phyloP scores from a whole-genome alignment of 2,329 filamentous ascomycete genomes.

The Dothidotthia symphoricarpi region DNA sequence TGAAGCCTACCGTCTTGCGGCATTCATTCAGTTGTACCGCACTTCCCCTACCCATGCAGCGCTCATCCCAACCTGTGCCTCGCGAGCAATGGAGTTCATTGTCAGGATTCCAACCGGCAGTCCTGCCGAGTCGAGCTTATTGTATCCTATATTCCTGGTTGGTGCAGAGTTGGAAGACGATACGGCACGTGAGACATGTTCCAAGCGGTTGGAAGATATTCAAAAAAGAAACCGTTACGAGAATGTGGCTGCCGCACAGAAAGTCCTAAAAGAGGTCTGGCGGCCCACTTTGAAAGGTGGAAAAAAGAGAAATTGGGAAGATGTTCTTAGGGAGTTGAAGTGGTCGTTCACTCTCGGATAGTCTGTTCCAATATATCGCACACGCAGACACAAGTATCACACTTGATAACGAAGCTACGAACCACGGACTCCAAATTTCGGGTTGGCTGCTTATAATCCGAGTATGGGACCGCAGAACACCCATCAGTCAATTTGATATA shows the following conservation, averaged over 20 bases:
- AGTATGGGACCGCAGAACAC: no score
- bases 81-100: constrained; percentile 37
- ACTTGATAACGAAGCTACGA: no score
- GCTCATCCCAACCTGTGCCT: constrained; percentile 30
- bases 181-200: constrained; percentile 30
- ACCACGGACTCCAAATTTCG: no score
- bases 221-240: constrained; percentile 38
- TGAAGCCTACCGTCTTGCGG: constrained; percentile 36
- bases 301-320: constrained; percentile 35
- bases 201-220: constrained; percentile 31
- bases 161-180: constrained; percentile 35
- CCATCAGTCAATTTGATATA: no score
- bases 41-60: constrained; percentile 25
- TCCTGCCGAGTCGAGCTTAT: constrained; percentile 35
- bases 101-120: constrained; percentile 36
- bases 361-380: constrained; percentile 3
- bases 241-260: constrained; percentile 35
- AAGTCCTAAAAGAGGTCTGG: constrained; percentile 40
- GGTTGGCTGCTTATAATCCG: no score
- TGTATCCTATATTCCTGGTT: constrained; percentile 40
- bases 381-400: no score
- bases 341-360: constrained; percentile 39
- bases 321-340: constrained; percentile 36
- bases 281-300: constrained; percentile 30
- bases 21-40: constrained; percentile 38